These are phyloP conservation scores for Populus hybrid DNA, from an alignment of 441 rosid species.

Conservation along the genomic window DNA sequence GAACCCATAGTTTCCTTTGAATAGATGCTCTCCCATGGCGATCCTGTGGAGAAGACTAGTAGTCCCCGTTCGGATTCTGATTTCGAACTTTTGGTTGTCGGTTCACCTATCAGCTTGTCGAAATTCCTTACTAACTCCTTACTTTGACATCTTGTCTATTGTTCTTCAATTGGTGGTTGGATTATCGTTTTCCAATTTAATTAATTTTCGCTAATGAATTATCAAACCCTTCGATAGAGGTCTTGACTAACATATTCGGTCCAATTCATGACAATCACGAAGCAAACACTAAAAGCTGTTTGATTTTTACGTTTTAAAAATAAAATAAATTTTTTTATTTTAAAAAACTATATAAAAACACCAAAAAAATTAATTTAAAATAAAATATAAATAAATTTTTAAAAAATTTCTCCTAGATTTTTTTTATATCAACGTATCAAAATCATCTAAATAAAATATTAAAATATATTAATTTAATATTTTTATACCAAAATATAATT, in stretches of 20 bases:
- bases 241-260: background rate
- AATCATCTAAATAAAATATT: too few species aligned
- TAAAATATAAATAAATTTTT: too few species aligned
- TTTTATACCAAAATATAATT: too few species aligned
- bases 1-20: too few species aligned
- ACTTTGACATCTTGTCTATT: background rate
- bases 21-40: background rate
- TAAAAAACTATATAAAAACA: too few species aligned
- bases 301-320: too few species aligned
- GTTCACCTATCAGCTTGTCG: background rate
- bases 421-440: too few species aligned
- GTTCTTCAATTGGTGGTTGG: background rate
- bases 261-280: background rate
- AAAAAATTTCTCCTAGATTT: too few species aligned
- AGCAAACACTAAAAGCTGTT: too few species aligned
- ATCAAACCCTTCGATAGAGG: background rate
- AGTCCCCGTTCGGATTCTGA: background rate
- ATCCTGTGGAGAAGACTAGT: background rate
- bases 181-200: constrained; percentile 23
- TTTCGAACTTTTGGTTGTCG: background rate
- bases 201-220: background rate
- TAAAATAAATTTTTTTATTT: too few species aligned
- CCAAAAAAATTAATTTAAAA: too few species aligned
- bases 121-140: background rate
- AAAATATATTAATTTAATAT: too few species aligned